A percentile compares a stretch with the other conserved stretches of the same genome.
phyloP scores from a whole-genome alignment of 306 rosid species.

The Senna siamea region DNA sequence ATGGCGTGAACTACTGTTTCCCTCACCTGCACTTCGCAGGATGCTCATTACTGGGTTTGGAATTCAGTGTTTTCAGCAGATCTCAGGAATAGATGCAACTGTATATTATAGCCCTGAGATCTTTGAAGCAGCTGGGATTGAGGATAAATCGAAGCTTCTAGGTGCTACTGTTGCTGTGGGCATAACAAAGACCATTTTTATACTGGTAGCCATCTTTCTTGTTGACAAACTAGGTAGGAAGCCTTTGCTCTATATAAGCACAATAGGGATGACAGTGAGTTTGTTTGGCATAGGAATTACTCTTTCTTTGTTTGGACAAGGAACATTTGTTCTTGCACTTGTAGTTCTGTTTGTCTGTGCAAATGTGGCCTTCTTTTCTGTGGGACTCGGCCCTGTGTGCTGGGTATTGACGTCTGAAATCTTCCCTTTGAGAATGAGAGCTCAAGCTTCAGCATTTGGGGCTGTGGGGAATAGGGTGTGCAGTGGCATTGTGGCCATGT shows the following conservation, averaged over 20 bases:
- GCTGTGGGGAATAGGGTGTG: conserved; percentile 72
- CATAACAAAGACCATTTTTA: conserved; percentile 65
- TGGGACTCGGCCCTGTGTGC: conserved; percentile 84
- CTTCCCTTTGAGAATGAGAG: conserved; percentile 70
- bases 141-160: conserved; percentile 58
- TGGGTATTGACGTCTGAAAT: conserved; percentile 88
- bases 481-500: conserved; percentile 86
- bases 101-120: conserved; percentile 84
- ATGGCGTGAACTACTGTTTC: conserved; percentile 61
- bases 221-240: conserved; percentile 77
- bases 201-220: conserved; percentile 63
- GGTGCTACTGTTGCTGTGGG: conserved; percentile 88
- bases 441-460: conserved; percentile 78
- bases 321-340: conserved; percentile 51
- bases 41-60: conserved; percentile 81
- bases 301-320: conserved; percentile 60
- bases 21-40: conserved; percentile 61
- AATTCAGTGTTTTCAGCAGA: conserved; percentile 83
- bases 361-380: conserved; percentile 89
- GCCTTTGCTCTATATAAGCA: conserved; percentile 74
- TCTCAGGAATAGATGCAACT: conserved; percentile 82
- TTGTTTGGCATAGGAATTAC: conserved; percentile 56
- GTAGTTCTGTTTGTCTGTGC: conserved; percentile 65
- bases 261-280: conserved; percentile 80
- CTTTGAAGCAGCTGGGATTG: conserved; percentile 67